These are phyloP conservation scores for Fusarium palustre DNA, from an alignment of 2,329 filamentous ascomycete species.

Conservation along the genomic window DNA sequence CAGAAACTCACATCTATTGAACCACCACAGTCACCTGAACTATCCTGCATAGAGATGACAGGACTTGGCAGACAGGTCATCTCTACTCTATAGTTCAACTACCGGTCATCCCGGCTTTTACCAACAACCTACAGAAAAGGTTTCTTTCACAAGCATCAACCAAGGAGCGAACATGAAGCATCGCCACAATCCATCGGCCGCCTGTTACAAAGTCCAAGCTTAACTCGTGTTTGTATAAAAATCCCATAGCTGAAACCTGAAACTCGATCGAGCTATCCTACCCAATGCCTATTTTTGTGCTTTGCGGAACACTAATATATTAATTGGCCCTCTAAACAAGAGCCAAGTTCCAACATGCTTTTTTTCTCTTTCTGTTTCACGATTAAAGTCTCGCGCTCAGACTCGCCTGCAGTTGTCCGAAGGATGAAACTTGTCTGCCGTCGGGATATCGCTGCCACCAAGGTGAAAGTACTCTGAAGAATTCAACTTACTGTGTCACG, in stretches of 20 bases:
- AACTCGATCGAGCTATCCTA: neutral
- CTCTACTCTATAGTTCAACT: neutral
- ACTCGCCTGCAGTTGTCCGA: neutral
- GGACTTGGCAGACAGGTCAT: neutral
- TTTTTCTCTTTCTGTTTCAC: constrained; percentile 13
- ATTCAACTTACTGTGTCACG: neutral
- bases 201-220: constrained; percentile 4
- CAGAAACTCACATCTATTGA: neutral
- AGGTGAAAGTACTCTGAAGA: neutral
- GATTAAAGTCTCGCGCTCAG: constrained; percentile 2
- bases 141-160: neutral
- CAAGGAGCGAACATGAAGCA: constrained; percentile 1
- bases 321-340: neutral
- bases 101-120: neutral
- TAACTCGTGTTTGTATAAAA: neutral
- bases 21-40: neutral
- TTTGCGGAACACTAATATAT: neutral
- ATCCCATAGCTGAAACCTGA: neutral
- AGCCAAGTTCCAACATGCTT: neutral
- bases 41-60: constrained; percentile 1
- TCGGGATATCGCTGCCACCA: constrained; percentile 11
- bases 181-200: neutral
- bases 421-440: constrained; percentile 6
- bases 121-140: neutral
- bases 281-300: neutral